phyloP scores from a whole-genome alignment of 2,329 filamentous ascomycete species.

The Blumeriella jaapii region DNA sequence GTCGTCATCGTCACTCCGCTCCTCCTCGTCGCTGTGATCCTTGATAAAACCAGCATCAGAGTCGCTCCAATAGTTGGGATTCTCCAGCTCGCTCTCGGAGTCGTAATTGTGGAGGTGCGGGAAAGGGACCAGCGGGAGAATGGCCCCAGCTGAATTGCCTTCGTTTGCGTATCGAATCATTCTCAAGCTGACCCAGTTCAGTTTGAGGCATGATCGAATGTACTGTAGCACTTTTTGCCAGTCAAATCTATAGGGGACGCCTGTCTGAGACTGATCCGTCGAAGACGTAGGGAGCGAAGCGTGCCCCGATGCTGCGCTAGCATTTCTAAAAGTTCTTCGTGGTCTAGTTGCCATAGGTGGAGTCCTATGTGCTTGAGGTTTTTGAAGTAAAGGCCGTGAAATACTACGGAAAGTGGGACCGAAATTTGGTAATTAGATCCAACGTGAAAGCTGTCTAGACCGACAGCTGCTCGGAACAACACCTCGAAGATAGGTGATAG shows the following conservation, averaged over 20 bases:
- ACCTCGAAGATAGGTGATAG: constrained; percentile 45
- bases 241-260: constrained; percentile 29
- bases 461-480: constrained; percentile 46
- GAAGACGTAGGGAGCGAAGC: constrained; percentile 46
- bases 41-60: constrained; percentile 2
- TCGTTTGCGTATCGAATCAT: constrained; percentile 43
- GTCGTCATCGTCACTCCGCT: background rate
- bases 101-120: constrained; percentile 21
- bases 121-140: constrained; percentile 26
- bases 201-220: constrained; percentile 43
- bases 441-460: constrained; percentile 51
- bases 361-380: constrained; percentile 52
- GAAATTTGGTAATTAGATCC: constrained; percentile 49
- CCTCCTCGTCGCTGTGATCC: constrained; percentile 19
- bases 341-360: constrained; percentile 49
- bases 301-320: constrained; percentile 42
- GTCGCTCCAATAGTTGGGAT: constrained; percentile 14
- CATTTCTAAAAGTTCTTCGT: constrained; percentile 47
- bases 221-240: constrained; percentile 50
- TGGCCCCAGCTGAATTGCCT: constrained; percentile 23
- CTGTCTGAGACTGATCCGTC: constrained; percentile 48
- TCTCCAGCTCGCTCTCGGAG: constrained; percentile 20
- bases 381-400: constrained; percentile 50
- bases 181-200: constrained; percentile 52
- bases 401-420: constrained; percentile 46